Percentiles rank a stretch among this genome's conserved stretches.
These are phyloP conservation scores for Aphanomyces astaci DNA, from an alignment of 352 stramenopile genomes.

Conservation along the genomic window DNA sequence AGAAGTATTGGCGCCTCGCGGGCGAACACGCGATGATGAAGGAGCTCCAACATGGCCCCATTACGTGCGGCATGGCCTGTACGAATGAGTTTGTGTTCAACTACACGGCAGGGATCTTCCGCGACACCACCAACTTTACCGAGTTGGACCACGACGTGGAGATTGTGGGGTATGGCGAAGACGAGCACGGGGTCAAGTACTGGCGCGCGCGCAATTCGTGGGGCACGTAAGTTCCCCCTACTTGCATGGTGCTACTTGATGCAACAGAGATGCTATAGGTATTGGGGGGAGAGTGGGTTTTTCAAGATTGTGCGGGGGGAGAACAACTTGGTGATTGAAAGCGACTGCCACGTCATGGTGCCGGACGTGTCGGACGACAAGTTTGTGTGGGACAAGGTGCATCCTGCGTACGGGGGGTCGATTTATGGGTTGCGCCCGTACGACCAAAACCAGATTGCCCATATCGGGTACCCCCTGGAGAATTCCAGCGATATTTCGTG, in stretches of 20 bases:
- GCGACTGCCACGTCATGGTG: conserved; percentile 81
- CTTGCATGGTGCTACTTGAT: background rate
- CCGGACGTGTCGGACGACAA: conserved; percentile 76
- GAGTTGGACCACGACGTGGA: conserved; percentile 86
- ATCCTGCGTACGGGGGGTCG: conserved; percentile 58
- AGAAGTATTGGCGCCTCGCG: conserved; percentile 50
- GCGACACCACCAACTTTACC: conserved; percentile 83
- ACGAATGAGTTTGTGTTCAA: conserved; percentile 72
- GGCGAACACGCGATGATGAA: conserved; percentile 82
- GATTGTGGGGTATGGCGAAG: conserved; percentile 88
- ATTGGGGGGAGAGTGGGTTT: conserved; percentile 90
- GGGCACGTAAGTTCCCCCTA: conserved; percentile 54
- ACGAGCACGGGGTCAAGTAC: conserved; percentile 76
- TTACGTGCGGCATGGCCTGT: conserved; percentile 92
- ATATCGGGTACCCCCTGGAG: conserved; percentile 79
- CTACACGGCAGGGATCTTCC: conserved; percentile 90
- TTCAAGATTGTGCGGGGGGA: conserved; percentile 80
- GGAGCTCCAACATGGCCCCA: conserved; percentile 73
- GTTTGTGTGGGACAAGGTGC: conserved; percentile 67
- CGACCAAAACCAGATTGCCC: conserved; percentile 37
- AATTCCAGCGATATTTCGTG: conserved; percentile 70
- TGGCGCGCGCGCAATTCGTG: conserved; percentile 91
- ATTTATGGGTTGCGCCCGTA: conserved; percentile 76
- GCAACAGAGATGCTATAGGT: background rate
- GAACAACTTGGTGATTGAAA: conserved; percentile 90